phyloP scores from a whole-genome alignment of 2,329 filamentous ascomycete species.

The Fusarium agapanthi region DNA sequence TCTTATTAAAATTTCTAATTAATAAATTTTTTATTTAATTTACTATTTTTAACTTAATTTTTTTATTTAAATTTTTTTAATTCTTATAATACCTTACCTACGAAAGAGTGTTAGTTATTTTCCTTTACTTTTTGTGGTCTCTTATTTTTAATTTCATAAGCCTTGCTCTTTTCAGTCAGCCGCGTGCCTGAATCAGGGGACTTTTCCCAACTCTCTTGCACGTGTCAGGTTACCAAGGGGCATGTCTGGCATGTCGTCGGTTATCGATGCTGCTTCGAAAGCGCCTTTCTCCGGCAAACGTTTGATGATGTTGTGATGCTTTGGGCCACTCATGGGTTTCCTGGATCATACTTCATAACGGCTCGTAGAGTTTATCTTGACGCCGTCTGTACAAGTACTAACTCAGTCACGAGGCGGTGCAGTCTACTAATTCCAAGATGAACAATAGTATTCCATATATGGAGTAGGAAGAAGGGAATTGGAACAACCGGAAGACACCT shows the following conservation, averaged over 20 bases:
- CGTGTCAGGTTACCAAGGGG: conserved; percentile 9
- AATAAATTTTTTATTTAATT: no score
- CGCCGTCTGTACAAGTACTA: neutral
- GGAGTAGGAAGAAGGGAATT: neutral
- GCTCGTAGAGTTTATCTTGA: neutral
- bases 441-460: neutral
- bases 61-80: no score
- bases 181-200: conserved; percentile 18
- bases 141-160: conserved; percentile 1
- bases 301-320: neutral
- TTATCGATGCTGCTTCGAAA: neutral
- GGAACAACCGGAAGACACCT: neutral
- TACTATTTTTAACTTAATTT: no score
- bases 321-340: neutral
- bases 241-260: neutral
- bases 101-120: no score
- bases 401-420: neutral
- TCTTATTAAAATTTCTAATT: no score
- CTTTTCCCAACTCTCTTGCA: neutral
- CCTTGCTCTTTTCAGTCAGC: neutral
- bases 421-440: neutral
- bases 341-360: neutral
- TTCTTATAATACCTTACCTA: no score
- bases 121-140: neutral
- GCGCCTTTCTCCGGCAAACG: neutral